Evolutionary conservation across 371 early-diverging fungal genomes (phyloP).

Genomic region (Blakeslea trispora): DNA sequence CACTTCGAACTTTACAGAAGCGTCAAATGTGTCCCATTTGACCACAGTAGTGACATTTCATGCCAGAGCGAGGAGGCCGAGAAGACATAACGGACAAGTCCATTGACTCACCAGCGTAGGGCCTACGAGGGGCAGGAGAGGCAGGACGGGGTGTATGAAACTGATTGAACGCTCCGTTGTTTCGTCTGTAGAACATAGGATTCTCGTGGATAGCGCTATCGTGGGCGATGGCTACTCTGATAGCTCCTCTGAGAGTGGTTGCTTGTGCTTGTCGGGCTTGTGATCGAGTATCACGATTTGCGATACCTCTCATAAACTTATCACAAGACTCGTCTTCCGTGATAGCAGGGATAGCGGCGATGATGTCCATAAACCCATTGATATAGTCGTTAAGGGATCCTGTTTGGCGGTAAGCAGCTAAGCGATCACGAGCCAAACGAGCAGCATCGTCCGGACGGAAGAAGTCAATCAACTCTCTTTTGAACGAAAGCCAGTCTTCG

Average conservation of each 20-base stretch:
- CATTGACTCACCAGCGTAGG: not conserved
- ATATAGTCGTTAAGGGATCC: constrained; percentile 2
- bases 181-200: no score
- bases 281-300: not conserved
- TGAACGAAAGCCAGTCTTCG: not conserved
- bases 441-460: constrained; percentile 10
- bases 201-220: no score
- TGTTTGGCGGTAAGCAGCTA: constrained; percentile 1
- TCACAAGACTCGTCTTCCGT: constrained; percentile 3
- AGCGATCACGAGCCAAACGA: not conserved
- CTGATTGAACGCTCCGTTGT: no score
- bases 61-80: not conserved
- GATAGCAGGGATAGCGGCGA: not conserved
- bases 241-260: not conserved
- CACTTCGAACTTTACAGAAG: not conserved
- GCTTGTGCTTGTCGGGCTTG: not conserved
- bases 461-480: not conserved
- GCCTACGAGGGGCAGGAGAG: no score
- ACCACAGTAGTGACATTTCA: not conserved
- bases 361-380: constrained; percentile 1
- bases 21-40: not conserved
- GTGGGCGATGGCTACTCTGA: not conserved
- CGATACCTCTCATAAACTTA: constrained; percentile 3
- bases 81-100: not conserved
- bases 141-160: no score